Conservation (phyloP, 1,139 yeast genomes). For the Magnusiomyces fungicola region DNA sequence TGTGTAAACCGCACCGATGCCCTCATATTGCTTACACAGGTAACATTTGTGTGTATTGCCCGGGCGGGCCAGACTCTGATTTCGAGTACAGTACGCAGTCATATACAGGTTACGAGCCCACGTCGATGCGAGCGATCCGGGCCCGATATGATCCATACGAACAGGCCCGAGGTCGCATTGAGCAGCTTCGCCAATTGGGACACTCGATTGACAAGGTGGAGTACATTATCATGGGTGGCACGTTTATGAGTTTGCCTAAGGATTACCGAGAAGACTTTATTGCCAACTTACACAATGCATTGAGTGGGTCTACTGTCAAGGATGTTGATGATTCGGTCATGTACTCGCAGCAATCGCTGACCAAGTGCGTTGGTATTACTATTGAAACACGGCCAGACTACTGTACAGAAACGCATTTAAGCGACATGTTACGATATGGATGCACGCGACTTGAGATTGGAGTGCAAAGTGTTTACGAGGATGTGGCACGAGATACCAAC, state of each 20-base stretch:
- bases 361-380: conserved; percentile 97
- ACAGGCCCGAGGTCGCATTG: conserved; percentile 96
- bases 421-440: conserved; percentile 93
- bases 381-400: conserved; percentile 98
- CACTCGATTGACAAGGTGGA: conserved; percentile 97
- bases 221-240: conserved; percentile 98
- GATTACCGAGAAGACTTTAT: conserved; percentile 87
- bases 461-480: conserved; percentile 95
- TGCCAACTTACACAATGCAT: conserved; percentile 84
- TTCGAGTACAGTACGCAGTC: conserved; percentile 97
- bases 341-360: conserved; percentile 88
- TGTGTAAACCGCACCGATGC: conserved; percentile 99
- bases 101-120: conserved; percentile 97
- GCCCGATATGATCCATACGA: conserved; percentile 98
- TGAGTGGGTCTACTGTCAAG: conserved; percentile 86
- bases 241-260: conserved; percentile 89
- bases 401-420: conserved; percentile 91
- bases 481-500: conserved; percentile 96
- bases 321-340: conserved; percentile 85
- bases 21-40: conserved; percentile 99
- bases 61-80: conserved; percentile 99
- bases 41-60: conserved; percentile 96
- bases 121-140: conserved; percentile 96
- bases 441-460: conserved; percentile 97
- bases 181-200: conserved; percentile 89